A percentile compares a stretch with the other conserved stretches of the same genome.
These are phyloP conservation scores for Aspergillus sp. DNA, from an alignment of 2,329 filamentous ascomycete genomes.

Conservation along the genomic window DNA sequence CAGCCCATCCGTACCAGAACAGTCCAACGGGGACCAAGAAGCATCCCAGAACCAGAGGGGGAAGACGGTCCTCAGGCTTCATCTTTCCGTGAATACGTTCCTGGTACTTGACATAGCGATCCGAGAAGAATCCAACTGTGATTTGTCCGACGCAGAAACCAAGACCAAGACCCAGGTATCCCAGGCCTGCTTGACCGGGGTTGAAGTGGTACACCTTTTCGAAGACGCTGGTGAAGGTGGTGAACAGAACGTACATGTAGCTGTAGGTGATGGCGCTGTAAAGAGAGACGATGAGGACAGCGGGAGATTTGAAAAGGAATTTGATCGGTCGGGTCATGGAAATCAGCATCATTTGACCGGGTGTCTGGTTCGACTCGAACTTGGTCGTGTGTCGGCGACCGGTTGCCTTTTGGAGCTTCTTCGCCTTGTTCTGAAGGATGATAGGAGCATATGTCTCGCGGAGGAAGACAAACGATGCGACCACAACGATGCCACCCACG, in stretches of 20 bases:
- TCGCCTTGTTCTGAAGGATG: constrained; percentile 57
- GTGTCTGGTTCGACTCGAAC: constrained; percentile 56
- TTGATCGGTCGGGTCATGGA: constrained; percentile 41
- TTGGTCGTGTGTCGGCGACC: constrained; percentile 50
- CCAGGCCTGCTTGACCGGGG: constrained; percentile 52
- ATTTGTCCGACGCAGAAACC: constrained; percentile 18
- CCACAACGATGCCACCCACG: constrained; percentile 12
- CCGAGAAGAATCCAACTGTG: constrained; percentile 2
- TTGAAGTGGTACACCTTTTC: constrained; percentile 54
- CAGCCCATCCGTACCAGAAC: constrained; percentile 16
- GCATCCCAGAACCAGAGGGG: neutral
- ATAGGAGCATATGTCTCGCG: constrained; percentile 58
- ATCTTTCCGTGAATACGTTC: neutral
- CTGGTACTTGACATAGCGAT: constrained; percentile 2
- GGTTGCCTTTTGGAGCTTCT: constrained; percentile 56
- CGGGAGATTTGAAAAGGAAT: constrained; percentile 57
- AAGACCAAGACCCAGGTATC: constrained; percentile 55
- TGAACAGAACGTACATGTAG: constrained; percentile 51
- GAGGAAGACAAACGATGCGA: constrained; percentile 28
- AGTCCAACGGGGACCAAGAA: constrained; percentile 3
- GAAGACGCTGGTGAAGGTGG: constrained; percentile 61
- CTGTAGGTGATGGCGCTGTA: constrained; percentile 56
- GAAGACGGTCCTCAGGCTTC: constrained; percentile 5
- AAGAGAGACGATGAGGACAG: constrained; percentile 55
- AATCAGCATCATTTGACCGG: constrained; percentile 52